phyloP scores from a whole-genome alignment of 2,329 filamentous ascomycete species.

The Fusarium sp. region DNA sequence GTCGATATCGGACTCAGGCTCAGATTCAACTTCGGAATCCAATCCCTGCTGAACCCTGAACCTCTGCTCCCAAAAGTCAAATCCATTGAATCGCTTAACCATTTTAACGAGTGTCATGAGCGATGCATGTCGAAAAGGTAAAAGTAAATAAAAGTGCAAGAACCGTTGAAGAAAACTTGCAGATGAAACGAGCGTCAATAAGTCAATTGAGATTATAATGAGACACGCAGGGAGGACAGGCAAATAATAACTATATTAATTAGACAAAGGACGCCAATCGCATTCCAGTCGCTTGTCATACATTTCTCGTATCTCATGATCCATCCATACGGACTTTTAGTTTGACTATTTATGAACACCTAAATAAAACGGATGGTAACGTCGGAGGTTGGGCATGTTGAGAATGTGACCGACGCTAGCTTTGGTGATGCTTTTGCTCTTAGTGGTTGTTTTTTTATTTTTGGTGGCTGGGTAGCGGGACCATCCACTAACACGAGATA shows the following conservation, averaged over 20 bases:
- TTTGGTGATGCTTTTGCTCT: not conserved
- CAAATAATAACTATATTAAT: conserved; percentile 2
- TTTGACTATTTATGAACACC: not conserved
- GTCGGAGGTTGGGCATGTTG: not conserved
- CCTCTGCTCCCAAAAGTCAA: conserved; percentile 29
- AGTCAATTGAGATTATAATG: conserved; percentile 7
- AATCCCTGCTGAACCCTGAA: not conserved
- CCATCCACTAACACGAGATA: conserved; percentile 18
- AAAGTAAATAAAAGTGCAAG: not conserved
- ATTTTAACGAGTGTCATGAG: not conserved
- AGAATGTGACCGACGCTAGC: not conserved
- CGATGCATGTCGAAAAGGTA: not conserved
- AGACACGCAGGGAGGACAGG: conserved; percentile 16
- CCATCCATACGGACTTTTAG: not conserved
- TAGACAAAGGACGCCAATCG: conserved; percentile 8
- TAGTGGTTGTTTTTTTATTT: conserved; percentile 1
- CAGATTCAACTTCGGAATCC: not conserved
- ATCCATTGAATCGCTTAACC: conserved; percentile 18
- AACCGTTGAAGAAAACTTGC: not conserved
- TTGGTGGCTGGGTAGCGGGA: conserved; percentile 5
- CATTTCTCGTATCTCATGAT: conserved; percentile 1
- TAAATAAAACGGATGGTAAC: conserved; percentile 8
- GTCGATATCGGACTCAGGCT: not conserved
- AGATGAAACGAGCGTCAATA: not conserved
- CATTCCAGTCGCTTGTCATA: conserved; percentile 6